Percentiles rank a stretch among this genome's conserved stretches.
phyloP scores from a whole-genome alignment of 1,284 basidiomycete genomes.

The Mycosarcoma maydis region DNA sequence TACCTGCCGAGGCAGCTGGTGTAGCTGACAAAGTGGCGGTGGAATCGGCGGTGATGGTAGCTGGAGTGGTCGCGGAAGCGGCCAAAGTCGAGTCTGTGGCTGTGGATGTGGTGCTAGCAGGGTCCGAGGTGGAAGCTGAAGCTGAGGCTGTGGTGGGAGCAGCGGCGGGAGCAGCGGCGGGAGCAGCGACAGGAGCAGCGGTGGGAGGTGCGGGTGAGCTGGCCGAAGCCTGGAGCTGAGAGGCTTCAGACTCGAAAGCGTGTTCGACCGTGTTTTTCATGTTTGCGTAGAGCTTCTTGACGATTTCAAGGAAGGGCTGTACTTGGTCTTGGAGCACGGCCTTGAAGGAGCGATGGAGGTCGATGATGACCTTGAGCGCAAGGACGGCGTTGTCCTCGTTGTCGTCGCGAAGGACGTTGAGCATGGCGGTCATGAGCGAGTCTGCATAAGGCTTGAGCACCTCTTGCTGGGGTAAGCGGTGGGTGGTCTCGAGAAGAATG shows the following conservation, averaged over 20 bases:
- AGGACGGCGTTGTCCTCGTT: conserved; percentile 95
- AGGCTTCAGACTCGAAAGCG: conserved; percentile 71
- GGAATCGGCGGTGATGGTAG: conserved; percentile 5
- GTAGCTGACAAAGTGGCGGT: conserved; percentile 6
- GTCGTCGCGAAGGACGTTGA: conserved; percentile 85
- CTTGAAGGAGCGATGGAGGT: conserved; percentile 71
- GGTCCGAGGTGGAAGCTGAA: neutral
- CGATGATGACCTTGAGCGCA: conserved; percentile 91
- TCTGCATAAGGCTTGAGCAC: conserved; percentile 77
- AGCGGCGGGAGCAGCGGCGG: conserved; percentile 2
- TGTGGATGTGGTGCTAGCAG: conserved; percentile 11
- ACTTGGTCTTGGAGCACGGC: conserved; percentile 78
- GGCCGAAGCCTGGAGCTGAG: conserved; percentile 22
- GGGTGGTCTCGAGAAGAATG: conserved; percentile 71
- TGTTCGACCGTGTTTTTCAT: conserved; percentile 80
- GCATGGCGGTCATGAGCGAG: conserved; percentile 77
- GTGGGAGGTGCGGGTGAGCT: conserved; percentile 15
- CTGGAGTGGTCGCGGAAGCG: conserved; percentile 5
- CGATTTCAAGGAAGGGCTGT: conserved; percentile 80
- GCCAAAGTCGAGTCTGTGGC: conserved; percentile 6
- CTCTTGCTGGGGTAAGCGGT: conserved; percentile 86
- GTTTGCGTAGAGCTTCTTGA: conserved; percentile 79
- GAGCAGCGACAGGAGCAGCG: neutral
- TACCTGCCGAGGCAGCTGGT: conserved; percentile 3
- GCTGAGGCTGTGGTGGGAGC: conserved; percentile 4